Evolutionary conservation across 257 asterid genomes (phyloP).

Genomic region (Rauvolfia tetraphylla): DNA sequence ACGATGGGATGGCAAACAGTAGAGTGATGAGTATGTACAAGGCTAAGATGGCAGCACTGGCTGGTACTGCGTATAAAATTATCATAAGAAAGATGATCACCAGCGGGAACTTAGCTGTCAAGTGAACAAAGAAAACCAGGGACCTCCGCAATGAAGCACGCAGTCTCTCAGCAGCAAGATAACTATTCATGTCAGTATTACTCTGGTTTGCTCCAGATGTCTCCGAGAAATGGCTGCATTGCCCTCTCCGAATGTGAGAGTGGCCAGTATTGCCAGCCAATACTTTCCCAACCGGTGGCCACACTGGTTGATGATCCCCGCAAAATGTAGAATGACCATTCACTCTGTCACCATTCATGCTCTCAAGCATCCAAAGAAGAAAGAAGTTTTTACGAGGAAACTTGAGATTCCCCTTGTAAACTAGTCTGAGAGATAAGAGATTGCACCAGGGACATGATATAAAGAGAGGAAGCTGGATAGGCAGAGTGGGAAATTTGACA

Average conservation of each 20-base stretch:
- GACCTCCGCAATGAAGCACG: conserved; percentile 54
- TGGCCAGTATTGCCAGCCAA: conserved; percentile 31
- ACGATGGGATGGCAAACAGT: conserved; percentile 75
- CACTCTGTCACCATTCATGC: conserved; percentile 83
- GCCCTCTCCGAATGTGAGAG: conserved; percentile 38
- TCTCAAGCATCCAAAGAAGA: conserved; percentile 98
- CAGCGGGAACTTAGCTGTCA: conserved; percentile 84
- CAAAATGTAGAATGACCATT: conserved; percentile 49
- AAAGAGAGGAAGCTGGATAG: conserved; percentile 86
- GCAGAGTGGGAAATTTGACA: conserved; percentile 68
- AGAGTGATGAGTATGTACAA: conserved; percentile 70
- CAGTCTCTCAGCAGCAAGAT: conserved; percentile 51
- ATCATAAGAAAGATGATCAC: conserved; percentile 75
- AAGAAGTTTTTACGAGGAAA: conserved; percentile 92
- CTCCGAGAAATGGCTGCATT: conserved; percentile 31
- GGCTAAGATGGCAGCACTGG: conserved; percentile 84
- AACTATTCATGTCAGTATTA: conserved; percentile 24
- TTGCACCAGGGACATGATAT: conserved; percentile 97
- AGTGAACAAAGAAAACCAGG: conserved; percentile 61
- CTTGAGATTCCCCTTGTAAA: conserved; percentile 67
- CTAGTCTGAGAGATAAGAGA: conserved; percentile 67
- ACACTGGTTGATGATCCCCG: conserved; percentile 49
- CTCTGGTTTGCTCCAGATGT: conserved; percentile 41
- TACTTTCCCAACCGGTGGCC: conserved; percentile 43
- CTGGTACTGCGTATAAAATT: conserved; percentile 70